Base-by-base conservation (phyloP, 2,329 filamentous ascomycete genomes). In the Bipolaris cookei region DNA sequence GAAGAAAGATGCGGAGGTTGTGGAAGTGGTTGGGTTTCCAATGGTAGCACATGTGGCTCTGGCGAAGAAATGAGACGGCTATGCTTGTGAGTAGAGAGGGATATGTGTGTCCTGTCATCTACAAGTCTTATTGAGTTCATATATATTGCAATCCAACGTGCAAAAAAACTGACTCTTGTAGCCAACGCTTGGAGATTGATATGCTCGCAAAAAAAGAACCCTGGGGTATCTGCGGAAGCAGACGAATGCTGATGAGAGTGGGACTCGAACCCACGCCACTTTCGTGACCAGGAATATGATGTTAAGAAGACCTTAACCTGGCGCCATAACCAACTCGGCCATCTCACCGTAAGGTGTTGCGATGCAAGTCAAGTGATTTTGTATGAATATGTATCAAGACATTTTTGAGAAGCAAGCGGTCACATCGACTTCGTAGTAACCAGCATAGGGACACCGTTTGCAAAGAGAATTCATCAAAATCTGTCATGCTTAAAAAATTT, bases 261-360 rank as follows among this genome's bases (percentile, higher is more conserved):
- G 71, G 73, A 76, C 72, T 75, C 67, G 72, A 74, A 75, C 73
- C 71, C 73, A 74, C 73, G 73, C 73, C 70, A 72, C 68, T 74
- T 74, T 71, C 72, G 69, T 72, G 70, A 75, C 71, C 71, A 75
- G 72, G 70, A 73, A 67, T 54, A 48, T 45, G n/a, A 16, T 63
- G 58, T 53, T 57, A 56, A 69, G 66, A 56, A 48, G 47, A 55
- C 68, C 68, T 68, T 70, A 70, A 70, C 68, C 68, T 70, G 67
- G 68, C 68, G 68, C 68, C 68, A 70, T 70, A 70, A 70, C 68
- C 68, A 70, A 68, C 67, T 66, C 52, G 54, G 54, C 54, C 54
- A 56, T 56, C 54, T 56, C 48, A 52, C 53, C 53, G 13, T 34
- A 39, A 47, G 43, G 41, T 21, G 16, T 18, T 51, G 25, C 45